phyloP scores from a whole-genome alignment of 2,329 filamentous ascomycete species.

The Orbilia blumenaviensis region DNA sequence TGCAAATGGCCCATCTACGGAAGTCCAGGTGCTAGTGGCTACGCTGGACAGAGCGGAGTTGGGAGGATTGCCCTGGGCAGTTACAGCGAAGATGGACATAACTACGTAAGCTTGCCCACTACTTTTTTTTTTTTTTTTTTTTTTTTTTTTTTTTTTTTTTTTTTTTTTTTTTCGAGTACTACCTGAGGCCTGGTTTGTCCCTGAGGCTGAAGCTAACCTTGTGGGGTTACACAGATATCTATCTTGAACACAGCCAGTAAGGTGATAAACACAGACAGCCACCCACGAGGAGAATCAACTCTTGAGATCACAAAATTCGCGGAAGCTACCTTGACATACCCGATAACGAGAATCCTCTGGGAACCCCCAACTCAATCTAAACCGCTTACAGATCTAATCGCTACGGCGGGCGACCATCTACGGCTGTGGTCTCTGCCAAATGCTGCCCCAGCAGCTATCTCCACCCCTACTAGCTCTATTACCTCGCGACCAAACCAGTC shows the following conservation, averaged over 20 bases:
- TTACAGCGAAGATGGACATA: constrained; percentile 97
- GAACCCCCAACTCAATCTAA: constrained; percentile 95
- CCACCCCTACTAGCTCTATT: constrained; percentile 69
- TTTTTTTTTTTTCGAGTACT: not conserved
- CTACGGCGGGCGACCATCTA: constrained; percentile 93
- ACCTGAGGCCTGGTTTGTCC: constrained; percentile 55
- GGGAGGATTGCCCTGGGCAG: constrained; percentile 95
- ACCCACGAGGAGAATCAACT: constrained; percentile 63
- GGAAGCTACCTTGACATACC: constrained; percentile 97
- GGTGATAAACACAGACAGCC: constrained; percentile 44
- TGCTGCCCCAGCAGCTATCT: constrained; percentile 68
- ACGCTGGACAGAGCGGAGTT: constrained; percentile 67
- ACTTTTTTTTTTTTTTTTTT: not conserved
- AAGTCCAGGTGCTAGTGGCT: constrained; percentile 62
- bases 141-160: constrained; percentile 36
- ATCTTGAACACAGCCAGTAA: constrained; percentile 45
- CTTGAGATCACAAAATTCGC: constrained; percentile 92
- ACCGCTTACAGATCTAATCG: constrained; percentile 91
- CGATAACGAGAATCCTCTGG: constrained; percentile 93
- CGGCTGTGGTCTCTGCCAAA: constrained; percentile 87
- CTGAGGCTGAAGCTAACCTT: not conserved
- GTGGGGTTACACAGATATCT: constrained; percentile 33
- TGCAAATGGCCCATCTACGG: constrained; percentile 93
- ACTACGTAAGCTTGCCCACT: constrained; percentile 74
- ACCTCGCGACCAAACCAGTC: constrained; percentile 73